Evolutionary conservation across 176 grass and related monocot genomes (phyloP), one percentile per base, ranked within the genome.

Genomic region (Triticum turgidum): DNA sequence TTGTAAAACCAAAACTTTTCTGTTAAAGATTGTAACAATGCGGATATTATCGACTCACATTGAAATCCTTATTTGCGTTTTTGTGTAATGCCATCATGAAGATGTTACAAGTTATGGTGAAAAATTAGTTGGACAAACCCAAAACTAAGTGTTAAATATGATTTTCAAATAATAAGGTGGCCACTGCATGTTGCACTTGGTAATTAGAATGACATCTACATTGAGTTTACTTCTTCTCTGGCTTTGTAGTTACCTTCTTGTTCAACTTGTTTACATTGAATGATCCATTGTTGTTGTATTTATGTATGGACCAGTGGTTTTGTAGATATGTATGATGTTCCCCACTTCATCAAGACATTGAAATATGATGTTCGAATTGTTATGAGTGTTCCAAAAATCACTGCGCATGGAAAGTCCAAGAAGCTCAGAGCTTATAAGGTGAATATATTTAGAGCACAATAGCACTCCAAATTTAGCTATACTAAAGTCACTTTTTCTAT

Each of bases 321-420:
- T 87, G 61, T 90, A 99, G 97, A 89, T 91, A 94, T 93, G 32
- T 99, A 99, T 91, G 97, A 99, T 99, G 97, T 99, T 69, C 88
- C 87, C 27, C 97, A 96, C 83, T 96, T 99, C 65, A 90, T 99
- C 54, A 92, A 96, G 77, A 90, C 89, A 87, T 84, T 99, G 61
- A 94, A 93, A 83, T 94, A 92, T 94, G 97, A 99, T 82, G 82
- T 99, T 65, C 87, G 8, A 76, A 89, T 99, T 80, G 94, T 96
- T 81, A 89, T 87, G 80, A 85, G 83, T 45, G 65, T 99, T 81
- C 97, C 97, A 79, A 94, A 99, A 69, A 84, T 90, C 34, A 80
- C 85, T 83, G 86, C 71, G 83, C 90, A 91, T 66, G 97, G 94
- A 84, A 99, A 99, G 90, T 89, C 80, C 72, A 99, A 99, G 90